Percentiles rank a stretch among this genome's conserved stretches.
phyloP scores from a whole-genome alignment of 805 yeast genomes.

The Metschnikowia baotianmanensis region DNA sequence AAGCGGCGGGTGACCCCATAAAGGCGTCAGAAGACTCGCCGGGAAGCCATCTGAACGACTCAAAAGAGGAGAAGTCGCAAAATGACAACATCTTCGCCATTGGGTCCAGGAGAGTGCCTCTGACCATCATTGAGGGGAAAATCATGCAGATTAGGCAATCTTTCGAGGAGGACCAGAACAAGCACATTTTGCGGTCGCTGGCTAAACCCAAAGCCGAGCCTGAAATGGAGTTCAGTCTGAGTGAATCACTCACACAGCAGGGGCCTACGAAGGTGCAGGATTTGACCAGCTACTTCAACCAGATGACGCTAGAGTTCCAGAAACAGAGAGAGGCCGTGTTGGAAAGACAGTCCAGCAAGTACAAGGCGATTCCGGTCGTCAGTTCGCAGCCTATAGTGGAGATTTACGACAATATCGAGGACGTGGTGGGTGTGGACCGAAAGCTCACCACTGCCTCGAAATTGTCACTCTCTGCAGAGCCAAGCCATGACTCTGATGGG shows the following conservation, averaged over 20 bases:
- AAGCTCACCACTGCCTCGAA: conserved; percentile 1
- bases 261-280: conserved; percentile 49
- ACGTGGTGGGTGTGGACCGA: conserved; percentile 64
- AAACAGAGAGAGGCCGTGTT: conserved; percentile 79
- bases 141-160: conserved; percentile 21
- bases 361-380: conserved; percentile 67
- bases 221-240: conserved; percentile 4
- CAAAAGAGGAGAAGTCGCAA: not conserved
- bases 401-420: conserved; percentile 81
- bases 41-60: not conserved
- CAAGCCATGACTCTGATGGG: conserved; percentile 1
- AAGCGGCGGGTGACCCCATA: not conserved
- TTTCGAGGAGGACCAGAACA: conserved; percentile 17
- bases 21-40: not conserved
- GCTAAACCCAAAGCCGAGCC: conserved; percentile 8
- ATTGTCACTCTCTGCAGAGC: not conserved
- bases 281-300: conserved; percentile 65
- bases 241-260: conserved; percentile 10
- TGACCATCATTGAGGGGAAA: conserved; percentile 19
- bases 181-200: conserved; percentile 12
- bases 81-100: conserved; percentile 4
- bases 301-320: conserved; percentile 83
- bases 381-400: conserved; percentile 86
- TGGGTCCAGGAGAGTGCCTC: conserved; percentile 17
- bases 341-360: conserved; percentile 54